Conservation (phyloP, 208 protist species). For the Herpetomonas samuelpessoai region DNA sequence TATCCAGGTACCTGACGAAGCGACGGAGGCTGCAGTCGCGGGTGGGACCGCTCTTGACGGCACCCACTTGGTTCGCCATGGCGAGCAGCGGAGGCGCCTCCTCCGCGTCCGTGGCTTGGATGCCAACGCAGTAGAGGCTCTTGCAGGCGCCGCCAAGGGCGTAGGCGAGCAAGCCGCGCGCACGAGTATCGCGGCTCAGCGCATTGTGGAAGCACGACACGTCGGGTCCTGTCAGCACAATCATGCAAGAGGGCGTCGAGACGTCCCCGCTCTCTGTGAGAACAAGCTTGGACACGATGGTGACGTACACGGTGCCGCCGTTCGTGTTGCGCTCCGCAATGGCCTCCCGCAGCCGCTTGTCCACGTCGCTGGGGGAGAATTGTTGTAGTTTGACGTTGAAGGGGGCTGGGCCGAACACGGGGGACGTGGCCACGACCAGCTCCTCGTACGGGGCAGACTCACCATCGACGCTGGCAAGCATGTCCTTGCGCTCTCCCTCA, state of each 20-base stretch:
- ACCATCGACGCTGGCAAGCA: slow-evolving; percentile 24
- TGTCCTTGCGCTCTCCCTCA: slow-evolving; percentile 33
- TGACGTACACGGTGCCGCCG: slow-evolving; percentile 24
- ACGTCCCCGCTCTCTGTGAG: slow-evolving; percentile 41
- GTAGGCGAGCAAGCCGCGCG: slow-evolving; percentile 34
- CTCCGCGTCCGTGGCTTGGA: slow-evolving; percentile 21
- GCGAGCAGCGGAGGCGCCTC: slow-evolving; percentile 21
- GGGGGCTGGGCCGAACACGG: slow-evolving; percentile 49
- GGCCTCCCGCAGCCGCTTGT: slow-evolving; percentile 9
- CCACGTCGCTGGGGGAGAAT: slow-evolving; percentile 21
- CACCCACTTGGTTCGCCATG: slow-evolving; percentile 20
- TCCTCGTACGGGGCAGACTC: slow-evolving; percentile 25
- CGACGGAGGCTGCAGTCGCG: slow-evolving; percentile 40
- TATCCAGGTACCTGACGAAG: slow-evolving; percentile 40
- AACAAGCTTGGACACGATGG: slow-evolving; percentile 26
- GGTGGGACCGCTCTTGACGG: slow-evolving; percentile 27
- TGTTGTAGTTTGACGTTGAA: slow-evolving; percentile 24
- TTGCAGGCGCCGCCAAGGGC: slow-evolving; percentile 51
- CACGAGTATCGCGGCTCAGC: slow-evolving; percentile 17
- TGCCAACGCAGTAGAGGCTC: slow-evolving; percentile 38
- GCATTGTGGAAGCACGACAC: slow-evolving; percentile 22
- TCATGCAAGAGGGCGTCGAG: slow-evolving; percentile 39
- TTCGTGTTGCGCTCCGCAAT: slow-evolving; percentile 22
- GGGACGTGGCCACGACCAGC: slow-evolving; percentile 43
- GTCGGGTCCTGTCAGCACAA: slow-evolving; percentile 27